phyloP scores from a whole-genome alignment of 192 early-diverging fungal species.

The Coemansia pectinata region DNA sequence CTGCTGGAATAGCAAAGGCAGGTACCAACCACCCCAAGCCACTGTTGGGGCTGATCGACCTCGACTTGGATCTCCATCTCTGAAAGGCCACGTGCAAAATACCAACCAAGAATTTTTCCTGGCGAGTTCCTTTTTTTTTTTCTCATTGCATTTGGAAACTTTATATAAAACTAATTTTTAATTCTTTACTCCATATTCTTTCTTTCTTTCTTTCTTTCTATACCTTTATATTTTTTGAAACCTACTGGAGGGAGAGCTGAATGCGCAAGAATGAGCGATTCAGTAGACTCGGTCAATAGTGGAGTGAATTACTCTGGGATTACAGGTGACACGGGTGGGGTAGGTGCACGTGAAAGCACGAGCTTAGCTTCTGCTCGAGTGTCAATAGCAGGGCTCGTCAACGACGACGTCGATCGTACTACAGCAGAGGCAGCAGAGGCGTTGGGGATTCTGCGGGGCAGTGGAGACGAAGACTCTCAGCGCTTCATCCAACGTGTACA shows the following conservation, averaged over 20 bases:
- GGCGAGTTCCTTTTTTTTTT: not conserved
- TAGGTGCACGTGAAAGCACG: constrained; percentile 36
- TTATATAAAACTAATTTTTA: not conserved
- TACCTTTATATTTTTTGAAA: not conserved
- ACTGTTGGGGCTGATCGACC: constrained; percentile 15
- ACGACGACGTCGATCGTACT: constrained; percentile 24
- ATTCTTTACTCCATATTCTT: not conserved
- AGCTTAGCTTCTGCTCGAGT: constrained; percentile 15
- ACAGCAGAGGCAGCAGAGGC: constrained; percentile 33
- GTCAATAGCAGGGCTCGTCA: constrained; percentile 31
- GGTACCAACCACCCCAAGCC: not conserved
- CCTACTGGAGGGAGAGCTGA: too few relatives aligned
- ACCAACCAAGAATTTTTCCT: not conserved
- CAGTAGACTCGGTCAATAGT: not conserved
- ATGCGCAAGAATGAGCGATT: not conserved
- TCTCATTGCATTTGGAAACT: not conserved
- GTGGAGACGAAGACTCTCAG: constrained; percentile 20
- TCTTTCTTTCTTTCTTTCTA: not conserved
- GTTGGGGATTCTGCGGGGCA: constrained; percentile 16
- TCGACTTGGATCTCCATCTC: constrained; percentile 20
- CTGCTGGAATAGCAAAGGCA: not conserved
- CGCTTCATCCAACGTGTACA: constrained; percentile 77
- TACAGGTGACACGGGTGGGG: not conserved
- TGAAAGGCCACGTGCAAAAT: not conserved
- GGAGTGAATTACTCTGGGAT: not conserved